phyloP scores from a whole-genome alignment of 129 eudicot species.

The Centrapalus pauciflorus region DNA sequence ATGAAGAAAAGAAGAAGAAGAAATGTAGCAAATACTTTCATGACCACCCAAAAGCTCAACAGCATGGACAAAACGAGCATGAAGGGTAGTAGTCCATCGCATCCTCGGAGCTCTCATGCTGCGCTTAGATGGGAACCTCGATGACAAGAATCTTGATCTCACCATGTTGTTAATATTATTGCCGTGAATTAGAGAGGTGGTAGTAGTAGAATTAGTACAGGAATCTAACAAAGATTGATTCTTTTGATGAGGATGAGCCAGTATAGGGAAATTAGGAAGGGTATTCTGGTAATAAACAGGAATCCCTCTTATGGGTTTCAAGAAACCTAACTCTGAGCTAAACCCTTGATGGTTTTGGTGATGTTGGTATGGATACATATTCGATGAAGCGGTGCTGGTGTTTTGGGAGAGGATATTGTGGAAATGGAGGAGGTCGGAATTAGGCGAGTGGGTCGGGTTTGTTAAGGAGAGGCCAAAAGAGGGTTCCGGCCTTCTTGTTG shows the following conservation, averaged over 20 bases:
- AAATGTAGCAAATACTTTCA: conserved; percentile 52
- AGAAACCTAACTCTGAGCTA: conserved; percentile 50
- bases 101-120: conserved; percentile 94
- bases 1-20: background rate
- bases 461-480: conserved; percentile 26
- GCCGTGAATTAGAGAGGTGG: conserved; percentile 19
- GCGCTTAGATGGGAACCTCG: conserved; percentile 76
- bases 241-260: conserved; percentile 37
- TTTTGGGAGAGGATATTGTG: conserved; percentile 18
- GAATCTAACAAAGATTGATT: conserved; percentile 27
- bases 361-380: conserved; percentile 31
- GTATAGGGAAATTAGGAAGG: conserved; percentile 52
- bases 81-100: conserved; percentile 95
- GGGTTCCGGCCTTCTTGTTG: conserved; percentile 31
- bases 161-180: conserved; percentile 30
- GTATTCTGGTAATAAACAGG: conserved; percentile 83
- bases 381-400: conserved; percentile 27
- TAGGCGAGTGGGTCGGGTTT: conserved; percentile 27
- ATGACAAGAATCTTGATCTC: conserved; percentile 58
- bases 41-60: conserved; percentile 99
- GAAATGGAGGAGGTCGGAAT: conserved; percentile 15
- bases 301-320: conserved; percentile 88
- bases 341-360: conserved; percentile 29
- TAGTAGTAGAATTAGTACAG: conserved; percentile 29
- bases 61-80: conserved; percentile 92